Conservation (phyloP, 2,329 filamentous ascomycete genomes). For the Fusarium coffeatum region DNA sequence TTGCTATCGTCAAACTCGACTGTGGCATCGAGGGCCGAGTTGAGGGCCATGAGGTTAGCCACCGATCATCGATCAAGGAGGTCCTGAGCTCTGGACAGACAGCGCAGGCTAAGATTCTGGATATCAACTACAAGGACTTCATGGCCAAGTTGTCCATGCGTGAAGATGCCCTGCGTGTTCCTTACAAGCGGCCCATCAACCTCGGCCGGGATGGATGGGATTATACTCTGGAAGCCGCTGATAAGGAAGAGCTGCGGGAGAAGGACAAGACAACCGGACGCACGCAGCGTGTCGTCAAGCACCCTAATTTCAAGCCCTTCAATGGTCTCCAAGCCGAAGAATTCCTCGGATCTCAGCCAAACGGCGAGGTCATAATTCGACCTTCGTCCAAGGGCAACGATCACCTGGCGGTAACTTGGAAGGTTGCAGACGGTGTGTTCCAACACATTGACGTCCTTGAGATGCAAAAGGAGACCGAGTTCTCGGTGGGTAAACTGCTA, state of each 20-base stretch:
- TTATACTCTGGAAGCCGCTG: slow-evolving; percentile 79
- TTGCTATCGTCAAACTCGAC: slow-evolving; percentile 92
- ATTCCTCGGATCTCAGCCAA: slow-evolving; percentile 85
- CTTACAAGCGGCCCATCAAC: slow-evolving; percentile 76
- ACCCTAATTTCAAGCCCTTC: slow-evolving; percentile 94
- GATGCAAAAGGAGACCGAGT: slow-evolving; percentile 96
- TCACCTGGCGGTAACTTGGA: slow-evolving; percentile 97
- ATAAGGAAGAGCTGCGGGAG: slow-evolving; percentile 84
- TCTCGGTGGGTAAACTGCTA: slow-evolving; percentile 87
- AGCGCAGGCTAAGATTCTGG: slow-evolving; percentile 86
- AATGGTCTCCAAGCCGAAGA: slow-evolving; percentile 93
- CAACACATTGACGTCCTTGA: slow-evolving; percentile 98
- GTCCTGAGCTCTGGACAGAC: slow-evolving; percentile 85
- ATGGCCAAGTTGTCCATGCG: slow-evolving; percentile 85
- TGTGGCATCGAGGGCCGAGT: slow-evolving; percentile 93
- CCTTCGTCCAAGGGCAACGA: slow-evolving; percentile 96
- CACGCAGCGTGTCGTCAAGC: slow-evolving; percentile 94
- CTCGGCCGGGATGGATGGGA: slow-evolving; percentile 89
- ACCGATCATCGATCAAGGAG: slow-evolving; percentile 76
- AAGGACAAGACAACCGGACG: slow-evolving; percentile 88
- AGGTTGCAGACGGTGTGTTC: slow-evolving; percentile 94
- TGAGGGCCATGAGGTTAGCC: slow-evolving; percentile 83
- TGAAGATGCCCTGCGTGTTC: slow-evolving; percentile 81
- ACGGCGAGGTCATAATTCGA: slow-evolving; percentile 93
- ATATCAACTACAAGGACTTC: slow-evolving; percentile 88